A percentile compares a stretch with the other conserved stretches of the same genome.
phyloP scores from a whole-genome alignment of 495 filamentous ascomycete genomes.

The Penicillium longicatenatum region DNA sequence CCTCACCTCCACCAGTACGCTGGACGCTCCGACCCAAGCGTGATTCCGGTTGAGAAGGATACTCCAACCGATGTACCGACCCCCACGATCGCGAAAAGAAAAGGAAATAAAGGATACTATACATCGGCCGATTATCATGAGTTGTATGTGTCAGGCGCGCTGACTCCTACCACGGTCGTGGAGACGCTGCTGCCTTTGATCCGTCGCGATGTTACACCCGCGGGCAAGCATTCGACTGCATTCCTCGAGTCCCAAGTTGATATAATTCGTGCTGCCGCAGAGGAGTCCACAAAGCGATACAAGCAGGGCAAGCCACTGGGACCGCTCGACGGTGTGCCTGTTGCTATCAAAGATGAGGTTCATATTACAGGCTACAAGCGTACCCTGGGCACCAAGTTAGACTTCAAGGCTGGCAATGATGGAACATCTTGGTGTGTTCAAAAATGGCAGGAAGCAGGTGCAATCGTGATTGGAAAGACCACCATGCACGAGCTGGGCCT shows the following conservation, averaged over 20 bases:
- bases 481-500: slow-evolving; percentile 92
- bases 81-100: slow-evolving; percentile 30
- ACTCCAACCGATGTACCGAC: slow-evolving; percentile 32
- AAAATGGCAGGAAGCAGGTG: slow-evolving; percentile 76
- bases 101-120: slow-evolving; percentile 54
- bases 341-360: slow-evolving; percentile 84
- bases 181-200: slow-evolving; percentile 72
- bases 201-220: slow-evolving; percentile 52
- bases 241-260: slow-evolving; percentile 65
- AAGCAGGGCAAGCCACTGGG: slow-evolving; percentile 62
- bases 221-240: slow-evolving; percentile 64
- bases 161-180: slow-evolving; percentile 71
- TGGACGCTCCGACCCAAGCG: slow-evolving; percentile 80
- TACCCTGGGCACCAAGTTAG: slow-evolving; percentile 60
- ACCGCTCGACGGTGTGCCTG: slow-evolving; percentile 79
- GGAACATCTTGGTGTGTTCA: slow-evolving; percentile 72
- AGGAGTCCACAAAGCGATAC: slow-evolving; percentile 70
- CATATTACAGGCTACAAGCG: slow-evolving; percentile 73
- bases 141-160: slow-evolving; percentile 64
- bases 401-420: slow-evolving; percentile 52
- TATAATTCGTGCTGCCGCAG: slow-evolving; percentile 64
- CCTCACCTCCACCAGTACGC: slow-evolving; percentile 58
- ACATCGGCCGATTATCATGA: slow-evolving; percentile 77
- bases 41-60: slow-evolving; percentile 62
- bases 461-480: slow-evolving; percentile 79